phyloP scores from a whole-genome alignment of 1,284 basidiomycete species.

The Sparassis latifolia region DNA sequence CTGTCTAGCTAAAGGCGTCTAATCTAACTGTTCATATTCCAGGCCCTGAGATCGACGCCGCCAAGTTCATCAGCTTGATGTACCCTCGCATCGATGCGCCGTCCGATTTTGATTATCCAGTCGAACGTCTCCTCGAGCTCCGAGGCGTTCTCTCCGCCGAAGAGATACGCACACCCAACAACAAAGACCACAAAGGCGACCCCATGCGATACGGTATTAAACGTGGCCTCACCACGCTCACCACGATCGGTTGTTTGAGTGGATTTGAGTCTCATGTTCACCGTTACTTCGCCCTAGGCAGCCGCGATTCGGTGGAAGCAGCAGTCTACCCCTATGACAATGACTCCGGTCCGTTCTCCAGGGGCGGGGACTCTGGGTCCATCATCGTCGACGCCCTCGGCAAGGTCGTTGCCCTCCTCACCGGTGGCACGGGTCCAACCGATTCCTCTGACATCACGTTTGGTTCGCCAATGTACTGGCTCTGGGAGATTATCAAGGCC shows the following conservation, averaged over 20 bases:
- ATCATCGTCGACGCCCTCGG: conserved; percentile 24
- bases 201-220: conserved; percentile 26
- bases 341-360: conserved; percentile 24
- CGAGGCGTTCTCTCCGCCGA: conserved; percentile 8
- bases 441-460: conserved; percentile 27
- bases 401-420: conserved; percentile 26
- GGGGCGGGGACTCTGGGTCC: conserved; percentile 27
- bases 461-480: conserved; percentile 16
- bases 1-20: background rate
- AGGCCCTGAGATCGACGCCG: conserved; percentile 3
- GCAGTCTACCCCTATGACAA: conserved; percentile 16
- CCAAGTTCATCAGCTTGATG: conserved; percentile 11
- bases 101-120: conserved; percentile 13
- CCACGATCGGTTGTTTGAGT: conserved; percentile 23
- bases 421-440: conserved; percentile 21
- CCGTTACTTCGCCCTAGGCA: conserved; percentile 5
- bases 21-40: background rate
- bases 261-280: conserved; percentile 12
- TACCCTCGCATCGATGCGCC: conserved; percentile 10
- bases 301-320: conserved; percentile 27
- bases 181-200: conserved; percentile 3
- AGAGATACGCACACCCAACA: conserved; percentile 2
- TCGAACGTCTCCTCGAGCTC: conserved; percentile 13
- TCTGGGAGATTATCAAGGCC: conserved; percentile 16
- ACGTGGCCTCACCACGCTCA: conserved; percentile 24